Percentiles rank a stretch among this genome's conserved stretches.
These are phyloP conservation scores for Thelephora ganbajun DNA, from an alignment of 768 basidiomycete genomes.

Conservation along the genomic window DNA sequence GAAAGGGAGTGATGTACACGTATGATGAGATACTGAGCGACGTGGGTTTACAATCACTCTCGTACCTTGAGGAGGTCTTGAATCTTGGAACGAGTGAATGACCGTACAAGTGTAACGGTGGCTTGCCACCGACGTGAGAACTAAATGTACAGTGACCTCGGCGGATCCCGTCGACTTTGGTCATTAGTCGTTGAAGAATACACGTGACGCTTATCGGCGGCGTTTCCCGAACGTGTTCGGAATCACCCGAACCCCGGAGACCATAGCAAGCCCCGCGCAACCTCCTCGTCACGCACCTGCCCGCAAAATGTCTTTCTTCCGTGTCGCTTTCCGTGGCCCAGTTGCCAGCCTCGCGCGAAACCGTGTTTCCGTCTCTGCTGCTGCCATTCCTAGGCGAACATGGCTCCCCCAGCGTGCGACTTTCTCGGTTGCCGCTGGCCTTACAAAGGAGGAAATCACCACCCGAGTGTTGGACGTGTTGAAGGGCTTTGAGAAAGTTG, in stretches of 20 bases:
- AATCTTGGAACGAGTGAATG: conserved; percentile 25
- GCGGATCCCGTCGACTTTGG: conserved; percentile 15
- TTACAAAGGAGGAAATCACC: conserved; percentile 57
- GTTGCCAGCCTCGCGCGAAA: conserved; percentile 23
- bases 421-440: conserved; percentile 54
- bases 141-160: conserved; percentile 32
- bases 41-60: conserved; percentile 10
- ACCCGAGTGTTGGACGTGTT: conserved; percentile 69
- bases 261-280: too few species aligned
- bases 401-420: conserved; percentile 25
- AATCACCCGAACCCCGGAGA: too few species aligned
- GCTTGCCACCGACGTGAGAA: conserved; percentile 35
- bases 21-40: conserved; percentile 10
- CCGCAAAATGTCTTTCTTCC: conserved; percentile 39
- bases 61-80: conserved; percentile 39
- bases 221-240: not conserved
- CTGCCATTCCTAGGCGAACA: conserved; percentile 10
- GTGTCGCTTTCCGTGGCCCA: conserved; percentile 31
- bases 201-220: not conserved
- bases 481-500: conserved; percentile 83
- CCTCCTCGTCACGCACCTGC: not conserved
- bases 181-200: too few species aligned
- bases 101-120: conserved; percentile 2
- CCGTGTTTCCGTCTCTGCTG: conserved; percentile 7
- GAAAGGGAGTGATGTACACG: conserved; percentile 5